Evolutionary conservation across 2,329 filamentous ascomycete species (phyloP), one percentile per base, ranked within the genome.

Genomic region (Diaporthe sp.): DNA sequence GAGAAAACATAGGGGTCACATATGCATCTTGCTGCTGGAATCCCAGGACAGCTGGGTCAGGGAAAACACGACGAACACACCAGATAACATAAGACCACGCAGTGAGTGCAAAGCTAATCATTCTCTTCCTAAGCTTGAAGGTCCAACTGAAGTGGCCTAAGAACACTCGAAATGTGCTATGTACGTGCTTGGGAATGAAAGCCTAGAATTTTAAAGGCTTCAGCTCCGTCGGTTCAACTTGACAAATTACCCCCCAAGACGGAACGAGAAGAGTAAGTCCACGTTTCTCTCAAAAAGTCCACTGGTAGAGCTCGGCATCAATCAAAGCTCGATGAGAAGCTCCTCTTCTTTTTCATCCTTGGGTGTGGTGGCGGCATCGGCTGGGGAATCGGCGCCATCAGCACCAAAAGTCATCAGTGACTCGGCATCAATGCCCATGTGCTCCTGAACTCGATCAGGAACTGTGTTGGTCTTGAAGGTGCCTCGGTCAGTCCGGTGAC

Each of bases 291-390:
- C 22, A 39, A 39, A 39, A 39, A 10, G 10, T 4, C 10, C 12
- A 39, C 12, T 39, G 37, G 37, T 39, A 39, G 10, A 39, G 10
- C 37, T 13, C 37, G 10, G 7, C 20, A 2, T 53, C 63, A 55
- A 13, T 70, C 65, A 73, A 31, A 73, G 37, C 8, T 65, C 31
- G 47, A 73, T 65, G 13, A 73, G 71, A 2, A 65, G 58, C 25
- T 65, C 71, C 22, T 61, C 70, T 4, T 73, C 58, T 7, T 65
- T 10, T 3, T 57, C 34, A 28, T 31, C 4, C 15, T 42, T 53
- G 31, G 20, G 9, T 7, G 13, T 4, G 0, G 6, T 10, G 1
- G 13, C 34, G 22, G 13, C n/a, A 34, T 51, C 13, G 3, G 31
- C 15, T 9, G 28, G 34, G 3, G 34, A 28, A 37, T 4, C 47